Evolutionary conservation across 1,284 basidiomycete species (phyloP).

Genomic region (Cryptococcus amylolentus): DNA sequence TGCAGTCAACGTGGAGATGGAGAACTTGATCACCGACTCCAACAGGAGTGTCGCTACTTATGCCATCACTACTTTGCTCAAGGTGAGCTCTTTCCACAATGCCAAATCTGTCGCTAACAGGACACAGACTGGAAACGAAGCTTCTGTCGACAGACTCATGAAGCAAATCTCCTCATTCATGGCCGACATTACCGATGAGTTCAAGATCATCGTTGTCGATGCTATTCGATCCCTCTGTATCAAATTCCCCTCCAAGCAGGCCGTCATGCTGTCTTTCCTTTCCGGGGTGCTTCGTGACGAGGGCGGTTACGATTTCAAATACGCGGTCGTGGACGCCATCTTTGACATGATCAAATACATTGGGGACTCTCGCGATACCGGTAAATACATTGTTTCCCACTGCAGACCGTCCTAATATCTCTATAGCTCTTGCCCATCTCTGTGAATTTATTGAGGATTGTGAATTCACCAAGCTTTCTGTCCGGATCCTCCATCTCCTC

Average conservation of each 20-base stretch:
- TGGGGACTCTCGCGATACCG: constrained; percentile 82
- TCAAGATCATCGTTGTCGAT: constrained; percentile 99
- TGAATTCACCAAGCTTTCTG: constrained; percentile 98
- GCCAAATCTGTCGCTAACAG: constrained; percentile 2
- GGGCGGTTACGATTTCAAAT: constrained; percentile 99
- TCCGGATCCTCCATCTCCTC: constrained; percentile 90
- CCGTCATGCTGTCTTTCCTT: constrained; percentile 89
- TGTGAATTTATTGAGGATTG: constrained; percentile 99
- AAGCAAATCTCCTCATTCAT: constrained; percentile 99
- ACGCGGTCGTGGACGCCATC: constrained; percentile 97
- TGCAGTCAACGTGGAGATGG: constrained; percentile 94
- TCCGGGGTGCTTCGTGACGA: constrained; percentile 92
- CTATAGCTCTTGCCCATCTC: constrained; percentile 85
- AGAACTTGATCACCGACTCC: constrained; percentile 92
- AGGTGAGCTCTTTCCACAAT: constrained; percentile 55
- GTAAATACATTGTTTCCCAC: constrained; percentile 28
- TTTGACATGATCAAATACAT: constrained; percentile 99
- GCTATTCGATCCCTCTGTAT: constrained; percentile 97
- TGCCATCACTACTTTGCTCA: constrained; percentile 96
- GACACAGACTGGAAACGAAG: constrained; percentile 88
- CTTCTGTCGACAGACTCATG: constrained; percentile 97
- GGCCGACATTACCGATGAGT: constrained; percentile 99
- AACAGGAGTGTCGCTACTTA: constrained; percentile 98
- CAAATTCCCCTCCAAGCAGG: constrained; percentile 97
- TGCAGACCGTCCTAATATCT: constrained; percentile 1